Evolutionary conservation across 352 stramenopile genomes (phyloP).

Genomic region (Phytopythium aichiense): DNA sequence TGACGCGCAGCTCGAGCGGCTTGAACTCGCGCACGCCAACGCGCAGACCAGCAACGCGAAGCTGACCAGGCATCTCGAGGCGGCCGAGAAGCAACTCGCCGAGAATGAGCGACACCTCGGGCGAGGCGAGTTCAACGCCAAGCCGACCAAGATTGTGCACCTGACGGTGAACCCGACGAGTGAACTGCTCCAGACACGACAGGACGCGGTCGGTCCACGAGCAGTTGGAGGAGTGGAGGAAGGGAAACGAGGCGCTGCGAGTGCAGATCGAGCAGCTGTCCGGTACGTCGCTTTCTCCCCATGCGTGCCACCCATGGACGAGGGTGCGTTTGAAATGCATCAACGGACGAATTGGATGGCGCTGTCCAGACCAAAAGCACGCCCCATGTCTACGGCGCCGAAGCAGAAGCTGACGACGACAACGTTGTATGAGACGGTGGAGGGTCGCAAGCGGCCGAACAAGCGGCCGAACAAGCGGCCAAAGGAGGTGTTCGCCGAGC

Average conservation of each 20-base stretch:
- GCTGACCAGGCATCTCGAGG: slow-evolving; percentile 58
- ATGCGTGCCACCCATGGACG: slow-evolving; percentile 9
- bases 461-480: slow-evolving; percentile 41
- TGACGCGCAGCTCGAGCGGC: slow-evolving; percentile 36
- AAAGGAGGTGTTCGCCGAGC: slow-evolving; percentile 87
- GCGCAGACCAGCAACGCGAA: slow-evolving; percentile 43
- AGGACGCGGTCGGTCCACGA: slow-evolving; percentile 21
- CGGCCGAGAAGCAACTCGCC: slow-evolving; percentile 53
- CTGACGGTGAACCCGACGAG: slow-evolving; percentile 79
- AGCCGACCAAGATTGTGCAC: slow-evolving; percentile 85
- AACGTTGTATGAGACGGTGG: slow-evolving; percentile 82
- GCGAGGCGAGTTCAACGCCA: slow-evolving; percentile 70
- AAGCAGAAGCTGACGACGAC: slow-evolving; percentile 53
- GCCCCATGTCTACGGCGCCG: slow-evolving; percentile 10
- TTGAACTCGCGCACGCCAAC: slow-evolving; percentile 42
- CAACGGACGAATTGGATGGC: too few species aligned
- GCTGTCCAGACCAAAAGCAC: slow-evolving; percentile 3
- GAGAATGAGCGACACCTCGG: slow-evolving; percentile 71
- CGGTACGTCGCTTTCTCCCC: slow-evolving; percentile 21
- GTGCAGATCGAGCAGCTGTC: slow-evolving; percentile 35
- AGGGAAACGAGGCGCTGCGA: slow-evolving; percentile 55
- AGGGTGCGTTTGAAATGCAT: too few species aligned
- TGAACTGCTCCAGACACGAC: slow-evolving; percentile 50
- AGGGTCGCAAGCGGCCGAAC: slow-evolving; percentile 83
- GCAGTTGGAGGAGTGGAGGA: slow-evolving; percentile 36